Percentiles rank a stretch among this genome's conserved stretches.
Conservation (phyloP, 2,329 filamentous ascomycete genomes). For the Cladorrhinum sp. region DNA sequence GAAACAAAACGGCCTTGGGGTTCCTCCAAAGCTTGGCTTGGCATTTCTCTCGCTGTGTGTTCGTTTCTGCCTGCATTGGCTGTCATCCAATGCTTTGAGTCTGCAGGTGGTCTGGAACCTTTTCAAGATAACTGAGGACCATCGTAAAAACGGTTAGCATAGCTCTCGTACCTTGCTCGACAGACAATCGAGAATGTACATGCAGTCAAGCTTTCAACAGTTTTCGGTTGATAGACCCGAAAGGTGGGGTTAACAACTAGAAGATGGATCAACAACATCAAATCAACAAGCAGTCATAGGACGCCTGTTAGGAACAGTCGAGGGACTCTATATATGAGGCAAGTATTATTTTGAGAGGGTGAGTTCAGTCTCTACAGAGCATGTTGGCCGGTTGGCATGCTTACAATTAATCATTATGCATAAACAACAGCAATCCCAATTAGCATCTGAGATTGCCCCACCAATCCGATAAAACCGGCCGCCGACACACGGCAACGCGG, state of each 20-base stretch:
- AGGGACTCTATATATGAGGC: too few species aligned
- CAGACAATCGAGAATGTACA: not conserved
- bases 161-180: not conserved
- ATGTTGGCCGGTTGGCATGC: not conserved
- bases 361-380: not conserved
- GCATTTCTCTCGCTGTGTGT: not conserved
- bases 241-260: not conserved
- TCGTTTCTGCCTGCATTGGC: not conserved
- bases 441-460: not conserved
- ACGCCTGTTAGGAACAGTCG: not conserved
- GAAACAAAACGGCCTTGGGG: conserved; percentile 29
- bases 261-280: not conserved
- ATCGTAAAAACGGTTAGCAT: not conserved
- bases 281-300: too few species aligned
- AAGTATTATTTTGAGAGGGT: not conserved
- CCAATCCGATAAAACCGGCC: not conserved
- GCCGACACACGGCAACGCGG: not conserved
- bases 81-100: not conserved
- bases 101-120: too few species aligned
- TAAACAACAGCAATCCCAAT: not conserved
- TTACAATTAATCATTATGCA: not conserved
- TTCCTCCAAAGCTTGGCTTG: conserved; percentile 17
- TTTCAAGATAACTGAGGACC: not conserved
- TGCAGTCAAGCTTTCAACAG: not conserved
- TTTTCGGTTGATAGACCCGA: not conserved